These are phyloP conservation scores for Tilletia walkeri DNA, from an alignment of 1,284 basidiomycete genomes.

Conservation along the genomic window DNA sequence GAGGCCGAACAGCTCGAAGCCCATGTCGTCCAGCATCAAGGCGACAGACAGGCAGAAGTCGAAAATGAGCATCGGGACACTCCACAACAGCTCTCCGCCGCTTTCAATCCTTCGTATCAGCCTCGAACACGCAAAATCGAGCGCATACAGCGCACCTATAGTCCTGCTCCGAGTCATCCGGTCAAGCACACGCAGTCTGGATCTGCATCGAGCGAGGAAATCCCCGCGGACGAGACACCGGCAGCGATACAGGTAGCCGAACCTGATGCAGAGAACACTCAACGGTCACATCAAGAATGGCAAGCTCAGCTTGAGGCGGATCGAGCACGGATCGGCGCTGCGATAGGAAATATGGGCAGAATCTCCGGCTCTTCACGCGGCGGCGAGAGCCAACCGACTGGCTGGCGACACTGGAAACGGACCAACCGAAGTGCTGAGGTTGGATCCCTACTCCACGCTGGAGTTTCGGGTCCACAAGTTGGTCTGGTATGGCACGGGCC, in stretches of 20 bases:
- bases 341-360: background rate
- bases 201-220: too few species aligned
- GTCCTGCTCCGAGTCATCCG: too few species aligned
- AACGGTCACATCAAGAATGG: background rate
- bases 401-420: background rate
- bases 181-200: too few species aligned
- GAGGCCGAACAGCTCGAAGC: constrained; percentile 7
- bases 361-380: background rate
- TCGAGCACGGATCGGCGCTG: constrained; percentile 4
- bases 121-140: too few species aligned
- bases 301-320: background rate
- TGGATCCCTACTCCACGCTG: background rate
- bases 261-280: background rate
- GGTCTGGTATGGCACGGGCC: constrained; percentile 9
- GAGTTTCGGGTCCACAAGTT: background rate
- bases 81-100: background rate
- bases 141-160: too few species aligned
- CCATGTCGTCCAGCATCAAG: background rate
- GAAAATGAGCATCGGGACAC: too few species aligned
- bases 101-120: constrained; percentile 4
- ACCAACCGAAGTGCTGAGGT: background rate
- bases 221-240: background rate
- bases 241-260: background rate
- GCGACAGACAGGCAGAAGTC: background rate
- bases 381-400: background rate